Conservation (phyloP, 2,329 filamentous ascomycete species). For the Xylariaceae sp. region DNA sequence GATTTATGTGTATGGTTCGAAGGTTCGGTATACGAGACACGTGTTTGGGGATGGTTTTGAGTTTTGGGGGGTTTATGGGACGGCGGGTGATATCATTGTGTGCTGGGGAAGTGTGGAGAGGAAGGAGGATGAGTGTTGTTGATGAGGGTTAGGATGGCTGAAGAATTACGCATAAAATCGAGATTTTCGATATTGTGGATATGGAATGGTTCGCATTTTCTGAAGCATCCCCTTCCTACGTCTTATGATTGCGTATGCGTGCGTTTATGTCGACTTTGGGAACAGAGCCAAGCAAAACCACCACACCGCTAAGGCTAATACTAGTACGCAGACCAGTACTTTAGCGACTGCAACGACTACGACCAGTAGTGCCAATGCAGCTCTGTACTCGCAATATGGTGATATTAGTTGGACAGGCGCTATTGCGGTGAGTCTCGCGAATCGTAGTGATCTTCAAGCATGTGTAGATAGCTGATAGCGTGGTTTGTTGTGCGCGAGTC, state of each 20-base stretch:
- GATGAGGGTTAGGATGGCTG: neutral
- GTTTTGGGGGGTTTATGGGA: constrained; percentile 18
- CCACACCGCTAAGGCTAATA: constrained; percentile 6
- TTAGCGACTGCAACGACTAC: constrained; percentile 7
- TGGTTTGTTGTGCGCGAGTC: constrained; percentile 11
- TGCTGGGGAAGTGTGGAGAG: neutral
- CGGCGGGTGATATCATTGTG: constrained; percentile 15
- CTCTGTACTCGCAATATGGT: constrained; percentile 11
- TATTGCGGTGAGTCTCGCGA: constrained; percentile 5
- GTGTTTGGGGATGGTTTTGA: constrained; percentile 21
- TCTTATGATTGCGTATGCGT: too few relatives aligned
- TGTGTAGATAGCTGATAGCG: constrained; percentile 3
- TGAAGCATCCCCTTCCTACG: neutral
- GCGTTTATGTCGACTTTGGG: too few relatives aligned
- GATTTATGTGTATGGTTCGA: constrained; percentile 14
- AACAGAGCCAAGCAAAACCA: constrained; percentile 6
- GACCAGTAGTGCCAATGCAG: neutral
- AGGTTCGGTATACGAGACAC: constrained; percentile 17
- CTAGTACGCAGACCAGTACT: neutral
- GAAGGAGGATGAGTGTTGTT: neutral
- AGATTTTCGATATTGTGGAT: constrained; percentile 21
- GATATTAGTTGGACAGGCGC: constrained; percentile 12
- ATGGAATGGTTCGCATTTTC: constrained; percentile 22
- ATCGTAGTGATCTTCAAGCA: neutral
- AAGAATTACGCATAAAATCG: constrained; percentile 18